phyloP scores from a whole-genome alignment of 495 filamentous ascomycete species.

The Talaromyces nanjingensis region DNA sequence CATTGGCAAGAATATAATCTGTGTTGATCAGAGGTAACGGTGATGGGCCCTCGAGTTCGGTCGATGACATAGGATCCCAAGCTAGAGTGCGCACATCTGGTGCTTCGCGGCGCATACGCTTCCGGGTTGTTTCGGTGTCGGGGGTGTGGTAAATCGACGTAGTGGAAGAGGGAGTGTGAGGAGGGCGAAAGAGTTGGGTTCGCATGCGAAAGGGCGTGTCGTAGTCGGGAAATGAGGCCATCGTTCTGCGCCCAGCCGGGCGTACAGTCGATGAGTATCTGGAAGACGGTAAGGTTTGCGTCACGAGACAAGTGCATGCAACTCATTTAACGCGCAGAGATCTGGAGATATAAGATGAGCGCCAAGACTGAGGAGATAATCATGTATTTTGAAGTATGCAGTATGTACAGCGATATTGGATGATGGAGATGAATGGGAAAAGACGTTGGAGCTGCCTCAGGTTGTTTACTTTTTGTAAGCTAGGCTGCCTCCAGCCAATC shows the following conservation, averaged over 20 bases:
- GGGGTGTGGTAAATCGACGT: conserved; percentile 54
- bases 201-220: conserved; percentile 35
- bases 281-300: neutral
- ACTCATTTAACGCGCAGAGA: neutral
- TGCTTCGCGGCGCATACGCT: conserved; percentile 32
- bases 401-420: neutral
- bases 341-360: neutral
- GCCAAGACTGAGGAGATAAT: neutral
- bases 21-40: conserved; percentile 41
- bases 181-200: conserved; percentile 55
- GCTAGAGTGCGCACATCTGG: conserved; percentile 17
- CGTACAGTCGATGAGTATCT: neutral
- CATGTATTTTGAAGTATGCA: neutral
- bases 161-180: conserved; percentile 51
- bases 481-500: neutral
- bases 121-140: conserved; percentile 38
- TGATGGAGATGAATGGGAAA: neutral
- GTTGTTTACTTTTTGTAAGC: neutral
- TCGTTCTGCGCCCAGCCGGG: neutral
- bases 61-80: conserved; percentile 16
- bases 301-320: neutral
- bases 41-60: conserved; percentile 26
- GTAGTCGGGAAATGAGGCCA: conserved; percentile 14
- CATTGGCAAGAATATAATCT: conserved; percentile 53
- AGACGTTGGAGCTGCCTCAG: neutral